Conservation (phyloP, 805 yeast genomes). For the Ogataea neopini region DNA sequence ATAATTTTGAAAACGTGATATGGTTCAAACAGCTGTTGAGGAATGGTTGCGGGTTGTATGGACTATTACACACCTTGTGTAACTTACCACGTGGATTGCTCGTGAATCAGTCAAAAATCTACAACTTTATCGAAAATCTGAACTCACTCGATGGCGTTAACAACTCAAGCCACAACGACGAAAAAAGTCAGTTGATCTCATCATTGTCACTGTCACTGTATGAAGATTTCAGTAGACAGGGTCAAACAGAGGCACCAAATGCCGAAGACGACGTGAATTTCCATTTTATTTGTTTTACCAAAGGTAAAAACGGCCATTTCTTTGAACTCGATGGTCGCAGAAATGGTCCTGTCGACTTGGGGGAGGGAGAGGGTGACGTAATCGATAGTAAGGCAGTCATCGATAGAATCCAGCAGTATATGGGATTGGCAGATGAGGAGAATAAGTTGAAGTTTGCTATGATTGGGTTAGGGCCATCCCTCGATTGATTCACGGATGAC, state of each 20-base stretch:
- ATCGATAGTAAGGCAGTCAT: conserved; percentile 52
- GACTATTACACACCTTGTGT: conserved; percentile 63
- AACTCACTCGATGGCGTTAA: conserved; percentile 13
- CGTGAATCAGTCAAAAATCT: conserved; percentile 36
- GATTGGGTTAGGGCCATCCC: conserved; percentile 69
- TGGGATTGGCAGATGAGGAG: conserved; percentile 59
- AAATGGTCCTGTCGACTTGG: conserved; percentile 69
- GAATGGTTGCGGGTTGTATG: conserved; percentile 93
- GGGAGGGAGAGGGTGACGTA: conserved; percentile 45
- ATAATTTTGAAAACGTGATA: conserved; percentile 39
- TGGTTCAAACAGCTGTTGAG: conserved; percentile 87
- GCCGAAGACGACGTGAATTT: conserved; percentile 56
- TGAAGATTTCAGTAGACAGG: conserved; percentile 47
- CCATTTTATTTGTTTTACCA: conserved; percentile 79
- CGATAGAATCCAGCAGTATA: conserved; percentile 63
- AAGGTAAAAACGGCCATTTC: conserved; percentile 52
- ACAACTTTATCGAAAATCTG: conserved; percentile 22
- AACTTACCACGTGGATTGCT: conserved; percentile 49
- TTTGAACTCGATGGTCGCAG: conserved; percentile 92
- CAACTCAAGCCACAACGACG: conserved; percentile 23
- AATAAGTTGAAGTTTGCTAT: conserved; percentile 69
- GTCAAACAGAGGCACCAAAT: conserved; percentile 68
- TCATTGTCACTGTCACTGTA: conserved; percentile 36
- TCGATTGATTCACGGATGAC: no score
- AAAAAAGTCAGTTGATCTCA: conserved; percentile 32